These are phyloP conservation scores for Strobilomyces dryophilus DNA, from an alignment of 768 basidiomycete genomes.

Conservation along the genomic window DNA sequence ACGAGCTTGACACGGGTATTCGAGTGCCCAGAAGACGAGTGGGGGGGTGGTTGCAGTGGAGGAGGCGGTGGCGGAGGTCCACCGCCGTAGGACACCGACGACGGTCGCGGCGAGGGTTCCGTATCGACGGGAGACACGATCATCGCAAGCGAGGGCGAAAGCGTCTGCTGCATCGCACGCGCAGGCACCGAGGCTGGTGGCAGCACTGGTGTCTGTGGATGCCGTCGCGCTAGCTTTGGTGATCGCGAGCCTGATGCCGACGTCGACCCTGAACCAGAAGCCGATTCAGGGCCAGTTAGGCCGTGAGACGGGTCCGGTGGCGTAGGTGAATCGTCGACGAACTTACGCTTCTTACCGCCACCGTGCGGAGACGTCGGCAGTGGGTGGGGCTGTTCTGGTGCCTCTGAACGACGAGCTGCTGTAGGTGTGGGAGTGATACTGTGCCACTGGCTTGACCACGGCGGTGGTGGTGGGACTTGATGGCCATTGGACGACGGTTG, in stretches of 20 bases:
- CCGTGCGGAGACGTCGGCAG: conserved; percentile 28
- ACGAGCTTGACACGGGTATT: conserved; percentile 31
- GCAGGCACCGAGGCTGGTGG: conserved; percentile 22
- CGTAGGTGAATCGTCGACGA: conserved; percentile 31
- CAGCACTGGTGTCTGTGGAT: conserved; percentile 32
- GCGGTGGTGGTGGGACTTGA: conserved; percentile 33
- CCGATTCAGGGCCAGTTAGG: conserved; percentile 12
- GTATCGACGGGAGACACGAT: conserved; percentile 33
- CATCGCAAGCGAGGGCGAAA: conserved; percentile 34
- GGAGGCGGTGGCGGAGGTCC: conserved; percentile 12
- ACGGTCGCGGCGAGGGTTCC: conserved; percentile 30
- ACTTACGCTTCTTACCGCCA: conserved; percentile 33
- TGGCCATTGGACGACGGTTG: conserved; percentile 32
- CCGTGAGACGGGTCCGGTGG: conserved; percentile 16
- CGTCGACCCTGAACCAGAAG: not conserved
- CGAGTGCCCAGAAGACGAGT: conserved; percentile 12
- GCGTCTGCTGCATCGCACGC: conserved; percentile 32
- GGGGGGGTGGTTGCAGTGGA: conserved; percentile 4
- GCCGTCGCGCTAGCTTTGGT: conserved; percentile 32
- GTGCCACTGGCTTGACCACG: conserved; percentile 33
- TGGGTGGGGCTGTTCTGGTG: conserved; percentile 16
- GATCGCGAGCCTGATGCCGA: conserved; percentile 25
- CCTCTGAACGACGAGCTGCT: conserved; percentile 22
- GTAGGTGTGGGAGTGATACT: conserved; percentile 14
- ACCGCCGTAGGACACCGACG: conserved; percentile 20